phyloP scores from a whole-genome alignment of 225 moss, liverwort and hornwort species.

The Polytrichum commune region DNA sequence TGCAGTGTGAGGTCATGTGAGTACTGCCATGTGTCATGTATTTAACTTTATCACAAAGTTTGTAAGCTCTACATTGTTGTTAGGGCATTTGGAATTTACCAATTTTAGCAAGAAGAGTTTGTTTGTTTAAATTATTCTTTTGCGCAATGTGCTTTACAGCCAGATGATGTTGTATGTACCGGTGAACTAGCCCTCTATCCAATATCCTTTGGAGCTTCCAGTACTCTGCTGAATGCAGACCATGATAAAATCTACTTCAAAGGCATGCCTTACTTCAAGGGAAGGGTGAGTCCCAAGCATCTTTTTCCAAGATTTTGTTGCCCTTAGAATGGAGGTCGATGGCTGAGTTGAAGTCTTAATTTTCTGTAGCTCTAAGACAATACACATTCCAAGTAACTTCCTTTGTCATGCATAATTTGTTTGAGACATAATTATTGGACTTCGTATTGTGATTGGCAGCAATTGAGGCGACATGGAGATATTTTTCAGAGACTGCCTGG shows the following conservation, averaged over 20 bases:
- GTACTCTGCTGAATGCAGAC: conserved; percentile 82
- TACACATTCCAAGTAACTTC: too few relatives aligned
- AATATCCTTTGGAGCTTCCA: conserved; percentile 68
- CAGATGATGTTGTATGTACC: conserved; percentile 66
- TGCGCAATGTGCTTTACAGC: conserved; percentile 30
- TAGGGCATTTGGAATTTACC: too few relatives aligned
- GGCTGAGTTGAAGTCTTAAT: not conserved
- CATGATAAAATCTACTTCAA: conserved; percentile 84
- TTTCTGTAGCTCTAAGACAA: not conserved
- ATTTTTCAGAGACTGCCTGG: conserved; percentile 75
- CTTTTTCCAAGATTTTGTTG: too few relatives aligned
- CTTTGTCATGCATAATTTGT: not conserved
- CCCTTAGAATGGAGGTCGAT: not conserved
- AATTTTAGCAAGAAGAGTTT: too few relatives aligned
- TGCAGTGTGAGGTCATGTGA: too few relatives aligned
- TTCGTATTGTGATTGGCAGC: conserved; percentile 31
- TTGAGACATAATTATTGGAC: not conserved
- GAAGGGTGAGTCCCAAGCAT: conserved; percentile 43
- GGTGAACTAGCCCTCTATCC: conserved; percentile 78
- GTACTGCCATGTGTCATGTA: too few relatives aligned
- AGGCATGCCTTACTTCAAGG: conserved; percentile 75
- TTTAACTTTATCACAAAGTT: too few relatives aligned
- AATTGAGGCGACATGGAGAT: conserved; percentile 92
- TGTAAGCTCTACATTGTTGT: too few relatives aligned
- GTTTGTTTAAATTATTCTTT: too few relatives aligned